Evolutionary conservation across 768 basidiomycete genomes (phyloP), one percentile per base, ranked within the genome.

Genomic region (Pisolithus microcarpus): DNA sequence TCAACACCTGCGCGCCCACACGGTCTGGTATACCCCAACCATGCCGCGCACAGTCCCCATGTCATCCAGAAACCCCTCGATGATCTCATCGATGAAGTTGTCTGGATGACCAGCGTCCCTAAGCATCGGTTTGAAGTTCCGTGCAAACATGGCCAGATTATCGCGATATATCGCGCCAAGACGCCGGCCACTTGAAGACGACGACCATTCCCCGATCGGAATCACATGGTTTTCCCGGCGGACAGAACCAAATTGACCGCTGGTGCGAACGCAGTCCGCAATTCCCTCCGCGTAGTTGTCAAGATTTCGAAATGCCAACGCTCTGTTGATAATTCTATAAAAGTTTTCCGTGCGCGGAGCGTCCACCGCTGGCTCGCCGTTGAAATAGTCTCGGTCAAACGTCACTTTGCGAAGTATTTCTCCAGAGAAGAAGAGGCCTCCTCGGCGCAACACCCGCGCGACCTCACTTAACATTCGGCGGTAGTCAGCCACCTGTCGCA

Each of bases 401-500:
- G 61, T 50, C 0, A 78, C 72, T 34, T 61, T 67, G 23, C 73
- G 70, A 34, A 68, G 71, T 74, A 82, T 80, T 66, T 89, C 87
- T 38, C 75, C 74, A 1, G 81, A 81, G 7, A 85, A 54, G 61
- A 87, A 84, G 13, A 90, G 65, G 1, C 88, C 88, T n/a, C 82
- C 82, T 5, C 79, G 78, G 42, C 80, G 78, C 11, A 91, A 70
- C 42, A 89, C 71, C 37, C 89, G 80, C 6, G 72, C 73, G 15
- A 75, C 75, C 62, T 91, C 85, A 19, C 64, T 60, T 30, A 88
- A 58, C 52, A 87, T 64, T 23, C 56, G 60, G 16, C 65, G 66
- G 58, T 83, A 87, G 58, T 82, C 71, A 18, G 61, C 67, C 15
- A 82, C 72, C 88, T 90, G 63, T 46, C 34, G 50, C n/a, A 46